Evolutionary conservation across 2,329 filamentous ascomycete species (phyloP).

Genomic region (Aspergillus luchuensis): DNA sequence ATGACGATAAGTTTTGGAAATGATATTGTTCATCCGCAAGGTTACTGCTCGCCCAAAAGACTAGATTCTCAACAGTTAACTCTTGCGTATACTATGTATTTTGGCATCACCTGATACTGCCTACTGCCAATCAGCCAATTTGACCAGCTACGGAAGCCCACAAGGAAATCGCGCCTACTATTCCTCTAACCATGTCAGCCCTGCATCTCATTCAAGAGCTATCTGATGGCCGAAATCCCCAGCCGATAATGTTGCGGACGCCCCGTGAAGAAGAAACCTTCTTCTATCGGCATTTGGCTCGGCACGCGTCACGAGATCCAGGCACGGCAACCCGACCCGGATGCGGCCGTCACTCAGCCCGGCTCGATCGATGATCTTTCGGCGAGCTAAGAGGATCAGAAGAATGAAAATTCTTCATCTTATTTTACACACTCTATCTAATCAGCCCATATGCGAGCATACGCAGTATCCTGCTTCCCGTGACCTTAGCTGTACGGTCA

Average conservation of each 20-base stretch:
- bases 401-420: background rate
- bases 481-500: background rate
- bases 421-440: background rate
- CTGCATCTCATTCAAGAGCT: no score
- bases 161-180: no score
- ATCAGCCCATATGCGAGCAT: background rate
- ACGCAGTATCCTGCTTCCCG: background rate
- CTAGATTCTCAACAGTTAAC: background rate
- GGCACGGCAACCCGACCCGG: slow-evolving; percentile 29
- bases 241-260: background rate
- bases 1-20: background rate
- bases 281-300: slow-evolving; percentile 27
- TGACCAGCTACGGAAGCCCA: no score
- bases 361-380: slow-evolving; percentile 7
- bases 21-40: background rate
- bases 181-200: no score
- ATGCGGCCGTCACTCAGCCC: slow-evolving; percentile 13
- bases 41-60: background rate
- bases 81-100: no score
- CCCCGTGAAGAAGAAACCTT: slow-evolving; percentile 1
- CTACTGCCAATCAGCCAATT: no score
- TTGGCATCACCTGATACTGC: no score
- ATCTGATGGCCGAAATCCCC: background rate
- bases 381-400: background rate
- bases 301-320: slow-evolving; percentile 21